Conservation (phyloP, 2,329 filamentous ascomycete species). For the Fonsecaea pedrosoi region DNA sequence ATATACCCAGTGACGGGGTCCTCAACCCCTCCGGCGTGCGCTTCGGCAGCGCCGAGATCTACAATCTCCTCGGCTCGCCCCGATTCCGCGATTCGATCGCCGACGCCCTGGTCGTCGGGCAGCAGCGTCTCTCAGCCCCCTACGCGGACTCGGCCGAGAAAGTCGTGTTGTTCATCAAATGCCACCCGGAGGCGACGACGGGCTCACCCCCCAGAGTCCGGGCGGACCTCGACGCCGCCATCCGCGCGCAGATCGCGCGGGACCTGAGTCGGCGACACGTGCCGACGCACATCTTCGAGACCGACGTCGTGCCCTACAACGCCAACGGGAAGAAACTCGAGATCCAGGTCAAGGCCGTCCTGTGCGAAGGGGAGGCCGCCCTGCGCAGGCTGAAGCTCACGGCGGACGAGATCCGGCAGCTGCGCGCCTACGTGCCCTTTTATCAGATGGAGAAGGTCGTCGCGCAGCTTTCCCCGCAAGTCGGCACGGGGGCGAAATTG, state of each 20-base stretch:
- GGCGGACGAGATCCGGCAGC: constrained; percentile 10
- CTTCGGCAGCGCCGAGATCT: constrained; percentile 93
- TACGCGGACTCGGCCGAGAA: constrained; percentile 24
- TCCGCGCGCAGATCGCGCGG: constrained; percentile 69
- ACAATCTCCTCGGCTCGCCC: constrained; percentile 64
- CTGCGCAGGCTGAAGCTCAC: constrained; percentile 22
- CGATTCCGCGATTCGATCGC: constrained; percentile 12
- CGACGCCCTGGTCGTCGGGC: constrained; percentile 23
- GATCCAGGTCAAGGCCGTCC: constrained; percentile 27
- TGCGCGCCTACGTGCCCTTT: constrained; percentile 21
- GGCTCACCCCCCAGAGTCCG: not conserved
- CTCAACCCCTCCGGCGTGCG: constrained; percentile 83
- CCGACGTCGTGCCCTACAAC: constrained; percentile 27
- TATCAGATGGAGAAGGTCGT: constrained; percentile 20
- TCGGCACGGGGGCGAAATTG: not conserved
- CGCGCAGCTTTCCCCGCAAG: not conserved
- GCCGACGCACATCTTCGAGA: constrained; percentile 24
- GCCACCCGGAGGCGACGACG: not conserved
- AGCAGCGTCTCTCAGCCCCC: constrained; percentile 14
- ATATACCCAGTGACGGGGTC: constrained; percentile 47
- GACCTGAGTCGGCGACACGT: constrained; percentile 62
- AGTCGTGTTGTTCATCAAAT: constrained; percentile 30
- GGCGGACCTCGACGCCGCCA: constrained; percentile 59
- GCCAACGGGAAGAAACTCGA: constrained; percentile 35
- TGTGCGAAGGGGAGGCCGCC: constrained; percentile 18